Base-by-base conservation (phyloP, 768 basidiomycete genomes). In the Strobilomyces confusus region DNA sequence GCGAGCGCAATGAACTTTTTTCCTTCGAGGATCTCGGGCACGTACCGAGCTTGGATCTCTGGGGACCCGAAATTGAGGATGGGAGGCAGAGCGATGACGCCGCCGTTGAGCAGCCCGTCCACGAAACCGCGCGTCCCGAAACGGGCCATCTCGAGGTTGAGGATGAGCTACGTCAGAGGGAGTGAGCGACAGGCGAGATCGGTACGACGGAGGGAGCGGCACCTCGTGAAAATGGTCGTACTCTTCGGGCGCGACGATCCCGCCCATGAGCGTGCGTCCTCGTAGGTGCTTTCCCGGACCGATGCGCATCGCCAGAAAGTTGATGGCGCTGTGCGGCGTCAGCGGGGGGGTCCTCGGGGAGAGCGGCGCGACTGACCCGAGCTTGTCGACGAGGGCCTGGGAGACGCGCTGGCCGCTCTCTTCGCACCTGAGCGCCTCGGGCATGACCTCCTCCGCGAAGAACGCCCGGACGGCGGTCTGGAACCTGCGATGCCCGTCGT, bases 221-320 rank as follows among this genome's bases (percentile, higher is more conserved):
- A 86, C 87, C 76, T 92, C 95, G 63, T 97, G 87, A 78, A 98
- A 98, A 64, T 95, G 94, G 69, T 97, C 91, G 62, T 89, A 98
- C 54, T 87, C 82, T 65, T 95, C 92, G 7, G 92, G 86, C 58
- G 81, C 82, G 38, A 95, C 84, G 23, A 86, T 64, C 4, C 92
- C 95, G 48, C 80, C 83, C 79, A 93, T 86, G 23, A 98, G 74
- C 30, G 76, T 80, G 20, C 82, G 76, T 8, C 95, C 95, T 67
- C 89, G 79, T 22, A 98, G 76, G 62, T 97, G 93, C 68, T 89
- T 89, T 25, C 92, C 93, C 0, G 86, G 86, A 19, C 86, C 87
- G 51, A 84, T 69, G 14, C 84, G 75, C 86, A 87, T 87, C 14
- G 82, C 80, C 54, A 83, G 78, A 45, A 87, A 58, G 58, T 82